Percentiles rank a stretch among this genome's conserved stretches.
These are phyloP conservation scores for Mrakia gelida DNA, from an alignment of 768 basidiomycete species.

Conservation along the genomic window DNA sequence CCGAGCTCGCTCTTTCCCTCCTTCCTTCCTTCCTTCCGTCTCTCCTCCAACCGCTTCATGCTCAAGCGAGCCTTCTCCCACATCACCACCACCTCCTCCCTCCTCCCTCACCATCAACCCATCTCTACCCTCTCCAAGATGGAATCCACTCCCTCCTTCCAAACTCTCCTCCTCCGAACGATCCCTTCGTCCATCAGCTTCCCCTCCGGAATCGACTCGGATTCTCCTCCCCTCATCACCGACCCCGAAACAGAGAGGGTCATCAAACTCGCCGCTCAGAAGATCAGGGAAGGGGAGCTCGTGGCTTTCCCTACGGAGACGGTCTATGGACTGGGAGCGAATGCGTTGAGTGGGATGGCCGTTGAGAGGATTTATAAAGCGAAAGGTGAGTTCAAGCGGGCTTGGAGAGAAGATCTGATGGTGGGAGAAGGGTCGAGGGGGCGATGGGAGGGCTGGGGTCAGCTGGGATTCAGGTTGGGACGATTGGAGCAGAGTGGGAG, in stretches of 20 bases:
- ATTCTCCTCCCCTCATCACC: constrained; percentile 21
- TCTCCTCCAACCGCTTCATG: constrained; percentile 15
- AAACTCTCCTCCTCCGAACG: constrained; percentile 27
- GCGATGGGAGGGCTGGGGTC: too few relatives aligned
- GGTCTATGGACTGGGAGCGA: constrained; percentile 93
- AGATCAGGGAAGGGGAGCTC: constrained; percentile 41
- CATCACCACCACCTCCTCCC: neutral
- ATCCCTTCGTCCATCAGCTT: constrained; percentile 32
- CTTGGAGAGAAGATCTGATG: neutral
- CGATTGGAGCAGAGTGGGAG: neutral
- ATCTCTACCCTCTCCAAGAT: neutral
- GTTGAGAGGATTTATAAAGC: constrained; percentile 71
- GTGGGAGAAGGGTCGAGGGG: neutral
- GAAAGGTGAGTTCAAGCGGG: constrained; percentile 51
- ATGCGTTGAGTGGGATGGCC: constrained; percentile 63
- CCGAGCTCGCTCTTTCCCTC: too few relatives aligned
- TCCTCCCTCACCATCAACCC: neutral
- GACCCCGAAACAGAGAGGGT: constrained; percentile 38
- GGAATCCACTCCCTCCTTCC: neutral
- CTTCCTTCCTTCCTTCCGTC: neutral
- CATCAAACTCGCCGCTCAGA: constrained; percentile 53
- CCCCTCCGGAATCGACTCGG: constrained; percentile 2
- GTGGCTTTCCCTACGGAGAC: constrained; percentile 97
- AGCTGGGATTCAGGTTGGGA: neutral
- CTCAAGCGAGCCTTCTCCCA: neutral